Base-by-base conservation (phyloP, 1,284 basidiomycete genomes). In the Cutaneotrichosporon daszewskae region DNA sequence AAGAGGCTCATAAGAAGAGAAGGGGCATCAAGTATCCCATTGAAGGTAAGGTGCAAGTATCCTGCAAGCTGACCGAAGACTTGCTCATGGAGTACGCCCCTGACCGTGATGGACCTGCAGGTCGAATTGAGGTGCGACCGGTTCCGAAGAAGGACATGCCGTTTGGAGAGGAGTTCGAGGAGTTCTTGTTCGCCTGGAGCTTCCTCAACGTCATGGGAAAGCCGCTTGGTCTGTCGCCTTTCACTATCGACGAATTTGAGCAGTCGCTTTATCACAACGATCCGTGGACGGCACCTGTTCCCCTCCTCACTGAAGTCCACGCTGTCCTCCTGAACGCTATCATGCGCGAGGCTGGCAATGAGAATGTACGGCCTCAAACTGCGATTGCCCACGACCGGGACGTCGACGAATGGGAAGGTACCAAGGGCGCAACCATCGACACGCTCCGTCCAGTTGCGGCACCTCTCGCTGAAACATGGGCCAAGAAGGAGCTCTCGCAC, bases 211-310 rank as follows among this genome's bases (percentile, higher is more conserved):
- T 90, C 43, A 89, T 90, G 69, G 88, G 90, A 87, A 83, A 86
- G 77, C 83, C 91, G 3, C 76, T 98, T 13, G 81, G 84, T 51
- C 72, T 98, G 10, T 94, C 92, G n/a, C 75, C 83, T 10, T 89
- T 97, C 66, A 85, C 89, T 0, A 75, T 97, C 58, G 95, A 98
- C 66, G 95, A 97, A 58, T 89, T 86, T 62, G 90, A 94, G 62
- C 79, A 83, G 49, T 84, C 90, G 0, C 74, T 98, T 22, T 81
- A 83, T 39, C 94, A 98, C 66, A 75, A 77, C 13, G 73, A 79
- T 39, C 60, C 74, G 27, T 86, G 88, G 25, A 77, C 82, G 3
- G 45, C 53, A 1, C 77, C 82, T 1, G 91, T 89, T 57, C 63
- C 77, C 25, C 75, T 98, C 32, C 77, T 97, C 29, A 81, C 80